A percentile compares a stretch with the other conserved stretches of the same genome.
phyloP scores from a whole-genome alignment of 805 yeast genomes.

The Blastobotrys americana region DNA sequence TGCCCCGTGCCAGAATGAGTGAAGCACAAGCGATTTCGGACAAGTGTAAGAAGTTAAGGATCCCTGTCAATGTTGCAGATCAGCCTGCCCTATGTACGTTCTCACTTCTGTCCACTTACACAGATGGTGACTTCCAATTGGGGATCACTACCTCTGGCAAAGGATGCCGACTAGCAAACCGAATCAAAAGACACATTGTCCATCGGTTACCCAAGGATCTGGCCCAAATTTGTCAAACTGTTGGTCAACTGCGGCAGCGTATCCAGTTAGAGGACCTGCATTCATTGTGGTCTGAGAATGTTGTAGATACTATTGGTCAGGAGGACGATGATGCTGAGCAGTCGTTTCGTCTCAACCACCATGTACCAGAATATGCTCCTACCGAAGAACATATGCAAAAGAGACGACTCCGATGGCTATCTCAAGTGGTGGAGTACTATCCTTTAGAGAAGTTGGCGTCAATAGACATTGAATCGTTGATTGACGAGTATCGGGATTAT shows the following conservation, averaged over 20 bases:
- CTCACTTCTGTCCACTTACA: conserved; percentile 62
- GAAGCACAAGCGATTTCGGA: conserved; percentile 39
- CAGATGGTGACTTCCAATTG: conserved; percentile 66
- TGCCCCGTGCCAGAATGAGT: conserved; percentile 28
- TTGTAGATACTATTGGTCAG: conserved; percentile 37
- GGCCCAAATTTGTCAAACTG: conserved; percentile 57
- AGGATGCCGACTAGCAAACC: conserved; percentile 79
- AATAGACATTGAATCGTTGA: conserved; percentile 52
- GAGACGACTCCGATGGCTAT: conserved; percentile 71
- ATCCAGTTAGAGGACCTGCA: conserved; percentile 40
- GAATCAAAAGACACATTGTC: conserved; percentile 69
- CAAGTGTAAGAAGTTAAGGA: conserved; percentile 53
- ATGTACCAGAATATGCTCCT: conserved; percentile 55
- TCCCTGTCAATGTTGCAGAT: conserved; percentile 78
- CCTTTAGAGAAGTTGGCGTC: conserved; percentile 62
- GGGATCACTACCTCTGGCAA: conserved; percentile 83
- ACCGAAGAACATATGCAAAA: conserved; percentile 27
- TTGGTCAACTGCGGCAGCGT: conserved; percentile 56
- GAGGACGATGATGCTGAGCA: conserved; percentile 67
- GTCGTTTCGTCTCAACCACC: conserved; percentile 48
- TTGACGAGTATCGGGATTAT: conserved; percentile 34
- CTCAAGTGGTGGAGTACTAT: conserved; percentile 85
- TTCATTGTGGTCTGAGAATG: conserved; percentile 19
- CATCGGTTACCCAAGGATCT: conserved; percentile 58
- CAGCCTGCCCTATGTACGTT: conserved; percentile 67